These are phyloP conservation scores for Oenanthe sinensis DNA, from an alignment of 129 eudicot species.

Conservation along the genomic window DNA sequence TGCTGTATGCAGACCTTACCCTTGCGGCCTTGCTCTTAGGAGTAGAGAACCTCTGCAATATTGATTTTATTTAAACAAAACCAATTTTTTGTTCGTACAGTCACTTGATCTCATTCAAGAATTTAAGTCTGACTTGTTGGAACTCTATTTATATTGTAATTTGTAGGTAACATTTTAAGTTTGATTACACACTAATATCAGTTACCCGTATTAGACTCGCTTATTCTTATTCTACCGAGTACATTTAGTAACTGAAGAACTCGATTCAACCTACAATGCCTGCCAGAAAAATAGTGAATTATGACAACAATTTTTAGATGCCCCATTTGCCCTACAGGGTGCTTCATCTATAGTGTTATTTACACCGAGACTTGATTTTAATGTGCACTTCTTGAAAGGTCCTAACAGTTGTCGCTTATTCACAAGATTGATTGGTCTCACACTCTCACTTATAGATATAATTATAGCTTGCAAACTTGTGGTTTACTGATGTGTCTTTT, in stretches of 20 bases:
- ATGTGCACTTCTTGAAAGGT: not conserved
- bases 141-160: not conserved
- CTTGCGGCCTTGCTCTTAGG: not conserved
- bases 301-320: not conserved
- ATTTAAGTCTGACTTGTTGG: not conserved
- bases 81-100: not conserved
- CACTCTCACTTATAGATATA: not conserved
- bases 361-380: not conserved
- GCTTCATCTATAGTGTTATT: not conserved
- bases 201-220: not conserved
- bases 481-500: not conserved
- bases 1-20: not conserved
- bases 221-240: not conserved
- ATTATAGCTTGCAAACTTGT: not conserved
- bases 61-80: not conserved
- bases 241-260: not conserved
- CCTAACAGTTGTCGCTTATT: not conserved
- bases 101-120: not conserved
- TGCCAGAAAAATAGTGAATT: not conserved
- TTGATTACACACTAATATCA: not conserved
- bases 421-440: not conserved
- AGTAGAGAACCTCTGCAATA: not conserved
- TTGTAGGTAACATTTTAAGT: not conserved
- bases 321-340: not conserved
- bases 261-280: not conserved